A percentile compares a stretch with the other conserved stretches of the same genome.
Evolutionary conservation across 495 filamentous ascomycete genomes (phyloP).

Genomic region (Penicillium cataractarum): DNA sequence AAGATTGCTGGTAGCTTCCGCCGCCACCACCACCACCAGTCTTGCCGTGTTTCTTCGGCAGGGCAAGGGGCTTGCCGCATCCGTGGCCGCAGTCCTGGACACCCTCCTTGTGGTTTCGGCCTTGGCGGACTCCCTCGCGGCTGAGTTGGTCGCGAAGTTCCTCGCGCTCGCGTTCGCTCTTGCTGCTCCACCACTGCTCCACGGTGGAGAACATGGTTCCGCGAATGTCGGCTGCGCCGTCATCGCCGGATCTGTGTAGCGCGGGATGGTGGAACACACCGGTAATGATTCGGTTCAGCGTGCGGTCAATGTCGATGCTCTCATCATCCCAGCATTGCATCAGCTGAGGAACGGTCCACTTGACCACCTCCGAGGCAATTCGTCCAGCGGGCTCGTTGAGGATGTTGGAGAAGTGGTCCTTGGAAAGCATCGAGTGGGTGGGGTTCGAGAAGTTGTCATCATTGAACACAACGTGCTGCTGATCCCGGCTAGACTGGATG

Average conservation of each 20-base stretch:
- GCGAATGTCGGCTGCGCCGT: conserved; percentile 74
- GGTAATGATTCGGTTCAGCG: conserved; percentile 72
- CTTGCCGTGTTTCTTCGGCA: conserved; percentile 42
- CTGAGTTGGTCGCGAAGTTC: conserved; percentile 72
- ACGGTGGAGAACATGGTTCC: conserved; percentile 76
- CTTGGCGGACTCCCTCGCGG: conserved; percentile 72
- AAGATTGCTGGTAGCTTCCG: conserved; percentile 24
- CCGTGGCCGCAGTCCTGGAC: conserved; percentile 85
- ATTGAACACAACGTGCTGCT: conserved; percentile 84
- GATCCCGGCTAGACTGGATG: conserved; percentile 74
- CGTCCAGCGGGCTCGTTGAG: conserved; percentile 89
- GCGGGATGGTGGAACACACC: conserved; percentile 90
- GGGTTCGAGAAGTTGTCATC: conserved; percentile 75
- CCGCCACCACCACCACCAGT: conserved; percentile 33
- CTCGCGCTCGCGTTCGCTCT: conserved; percentile 61
- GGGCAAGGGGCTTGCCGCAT: conserved; percentile 71
- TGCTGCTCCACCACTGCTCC: conserved; percentile 75
- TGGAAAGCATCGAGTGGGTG: conserved; percentile 94
- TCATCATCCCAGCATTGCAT: conserved; percentile 87
- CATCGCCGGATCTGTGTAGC: conserved; percentile 66
- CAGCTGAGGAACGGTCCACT: conserved; percentile 83
- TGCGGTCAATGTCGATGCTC: conserved; percentile 62
- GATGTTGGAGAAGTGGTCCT: conserved; percentile 88
- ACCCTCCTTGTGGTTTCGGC: conserved; percentile 81
- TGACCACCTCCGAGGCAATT: conserved; percentile 73